These are phyloP conservation scores for Closterium sp. DNA, from an alignment of 139 green algal genomes.

Conservation along the genomic window DNA sequence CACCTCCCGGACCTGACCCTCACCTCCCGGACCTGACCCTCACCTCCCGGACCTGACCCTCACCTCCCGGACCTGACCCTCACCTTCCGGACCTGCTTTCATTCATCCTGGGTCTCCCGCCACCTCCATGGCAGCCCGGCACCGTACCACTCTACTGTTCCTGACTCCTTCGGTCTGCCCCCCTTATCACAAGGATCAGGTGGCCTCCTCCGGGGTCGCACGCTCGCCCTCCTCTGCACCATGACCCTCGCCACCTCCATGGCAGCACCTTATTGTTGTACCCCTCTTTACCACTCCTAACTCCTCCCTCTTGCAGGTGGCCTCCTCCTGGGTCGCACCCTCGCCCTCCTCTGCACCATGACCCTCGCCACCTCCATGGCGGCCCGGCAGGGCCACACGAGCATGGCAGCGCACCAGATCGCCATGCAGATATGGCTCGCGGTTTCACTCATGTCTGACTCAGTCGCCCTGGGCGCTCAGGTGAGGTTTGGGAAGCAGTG, in stretches of 20 bases:
- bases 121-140: conserved; percentile 28
- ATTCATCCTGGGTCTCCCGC: conserved; percentile 43
- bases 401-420: conserved; percentile 52
- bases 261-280: not conserved
- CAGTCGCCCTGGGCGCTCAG: conserved; percentile 45
- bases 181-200: conserved; percentile 1
- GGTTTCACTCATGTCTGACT: conserved; percentile 50
- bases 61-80: too few relatives aligned
- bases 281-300: not conserved
- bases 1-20: too few relatives aligned
- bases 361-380: conserved; percentile 52
- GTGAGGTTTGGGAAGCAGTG: conserved; percentile 9
- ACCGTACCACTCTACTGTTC: too few relatives aligned
- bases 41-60: too few relatives aligned
- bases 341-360: conserved; percentile 43
- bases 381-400: conserved; percentile 22
- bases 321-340: conserved; percentile 38
- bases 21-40: too few relatives aligned
- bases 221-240: conserved; percentile 38
- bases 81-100: not conserved
- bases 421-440: conserved; percentile 51
- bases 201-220: conserved; percentile 29
- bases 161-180: not conserved
- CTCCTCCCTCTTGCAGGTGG: conserved; percentile 20
- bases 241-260: conserved; percentile 53